Evolutionary conservation across 108 stramenopile genomes (phyloP).

Genomic region (Skeletonema marinoi): DNA sequence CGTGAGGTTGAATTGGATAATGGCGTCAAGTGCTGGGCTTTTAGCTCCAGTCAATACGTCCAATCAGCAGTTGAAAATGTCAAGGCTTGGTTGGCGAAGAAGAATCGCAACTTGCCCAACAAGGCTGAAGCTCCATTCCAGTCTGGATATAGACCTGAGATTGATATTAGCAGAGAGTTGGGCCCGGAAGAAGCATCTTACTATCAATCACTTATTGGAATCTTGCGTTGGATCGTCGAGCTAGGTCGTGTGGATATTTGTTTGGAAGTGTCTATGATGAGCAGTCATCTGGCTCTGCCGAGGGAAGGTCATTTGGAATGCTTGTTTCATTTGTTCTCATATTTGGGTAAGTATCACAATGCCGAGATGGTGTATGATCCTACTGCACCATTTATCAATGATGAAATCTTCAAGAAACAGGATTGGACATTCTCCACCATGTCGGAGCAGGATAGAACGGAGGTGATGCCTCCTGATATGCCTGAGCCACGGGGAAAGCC

Average conservation of each 20-base stretch:
- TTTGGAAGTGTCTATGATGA: too few species aligned
- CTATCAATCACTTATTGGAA: conserved; percentile 39
- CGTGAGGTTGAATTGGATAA: conserved; percentile 32
- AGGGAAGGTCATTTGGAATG: conserved; percentile 52
- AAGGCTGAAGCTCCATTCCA: background rate
- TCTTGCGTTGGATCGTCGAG: conserved; percentile 50
- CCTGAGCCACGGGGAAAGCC: too few species aligned
- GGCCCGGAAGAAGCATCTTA: background rate
- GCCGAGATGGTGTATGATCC: conserved; percentile 53
- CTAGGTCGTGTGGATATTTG: conserved; percentile 40
- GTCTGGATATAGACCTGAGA: conserved; percentile 26
- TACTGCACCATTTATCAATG: background rate
- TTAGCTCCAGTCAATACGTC: conserved; percentile 5
- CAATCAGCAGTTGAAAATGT: too few species aligned
- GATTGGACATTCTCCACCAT: conserved; percentile 7
- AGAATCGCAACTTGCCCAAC: too few species aligned
- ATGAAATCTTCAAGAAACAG: background rate
- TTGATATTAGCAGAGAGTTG: conserved; percentile 26
- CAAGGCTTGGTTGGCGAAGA: too few species aligned
- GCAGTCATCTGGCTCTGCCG: too few species aligned
- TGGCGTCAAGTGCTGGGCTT: conserved; percentile 43
- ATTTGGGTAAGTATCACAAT: conserved; percentile 48
- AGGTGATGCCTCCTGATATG: conserved; percentile 13
- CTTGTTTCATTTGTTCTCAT: conserved; percentile 55
- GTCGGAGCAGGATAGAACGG: background rate